phyloP scores from a whole-genome alignment of 768 basidiomycete species.

The Suillus lakei region DNA sequence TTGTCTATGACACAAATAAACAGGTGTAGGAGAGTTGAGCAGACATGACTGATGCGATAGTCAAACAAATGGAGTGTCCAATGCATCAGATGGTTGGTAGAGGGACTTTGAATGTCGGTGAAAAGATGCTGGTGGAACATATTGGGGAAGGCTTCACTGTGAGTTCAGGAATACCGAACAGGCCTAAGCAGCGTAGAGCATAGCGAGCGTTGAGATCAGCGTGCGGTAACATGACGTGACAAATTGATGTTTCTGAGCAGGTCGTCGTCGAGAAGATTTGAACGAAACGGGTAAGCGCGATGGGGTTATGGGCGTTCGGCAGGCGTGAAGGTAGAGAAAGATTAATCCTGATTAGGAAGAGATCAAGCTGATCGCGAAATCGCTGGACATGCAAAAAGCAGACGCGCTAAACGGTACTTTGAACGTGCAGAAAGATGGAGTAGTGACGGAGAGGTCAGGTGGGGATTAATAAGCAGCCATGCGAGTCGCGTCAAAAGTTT shows the following conservation, averaged over 20 bases:
- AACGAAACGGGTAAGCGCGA: constrained; percentile 12
- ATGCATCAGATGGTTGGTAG: constrained; percentile 29
- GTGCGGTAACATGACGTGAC: constrained; percentile 18
- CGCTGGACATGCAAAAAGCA: background rate
- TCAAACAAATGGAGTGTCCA: constrained; percentile 37
- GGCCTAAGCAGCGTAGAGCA: constrained; percentile 15
- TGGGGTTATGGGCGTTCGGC: constrained; percentile 5
- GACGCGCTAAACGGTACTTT: constrained; percentile 9
- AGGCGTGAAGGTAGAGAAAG: constrained; percentile 8
- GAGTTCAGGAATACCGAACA: constrained; percentile 15
- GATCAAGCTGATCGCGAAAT: constrained; percentile 14
- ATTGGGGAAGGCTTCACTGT: constrained; percentile 12
- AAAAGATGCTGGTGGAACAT: constrained; percentile 22
- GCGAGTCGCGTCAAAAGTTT: constrained; percentile 70
- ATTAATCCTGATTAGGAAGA: constrained; percentile 4
- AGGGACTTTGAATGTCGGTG: constrained; percentile 20
- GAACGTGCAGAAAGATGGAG: background rate
- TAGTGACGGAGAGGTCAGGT: background rate
- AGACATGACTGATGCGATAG: constrained; percentile 17
- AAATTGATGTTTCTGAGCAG: constrained; percentile 16
- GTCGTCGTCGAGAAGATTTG: constrained; percentile 16
- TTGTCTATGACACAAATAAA: constrained; percentile 35
- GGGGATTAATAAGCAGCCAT: constrained; percentile 50
- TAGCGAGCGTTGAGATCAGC: constrained; percentile 20
- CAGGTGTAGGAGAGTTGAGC: constrained; percentile 26